Percentiles rank a stretch among this genome's conserved stretches.
Conservation (phyloP, 2,329 filamentous ascomycete genomes). For the Coleophoma cylindrospora region DNA sequence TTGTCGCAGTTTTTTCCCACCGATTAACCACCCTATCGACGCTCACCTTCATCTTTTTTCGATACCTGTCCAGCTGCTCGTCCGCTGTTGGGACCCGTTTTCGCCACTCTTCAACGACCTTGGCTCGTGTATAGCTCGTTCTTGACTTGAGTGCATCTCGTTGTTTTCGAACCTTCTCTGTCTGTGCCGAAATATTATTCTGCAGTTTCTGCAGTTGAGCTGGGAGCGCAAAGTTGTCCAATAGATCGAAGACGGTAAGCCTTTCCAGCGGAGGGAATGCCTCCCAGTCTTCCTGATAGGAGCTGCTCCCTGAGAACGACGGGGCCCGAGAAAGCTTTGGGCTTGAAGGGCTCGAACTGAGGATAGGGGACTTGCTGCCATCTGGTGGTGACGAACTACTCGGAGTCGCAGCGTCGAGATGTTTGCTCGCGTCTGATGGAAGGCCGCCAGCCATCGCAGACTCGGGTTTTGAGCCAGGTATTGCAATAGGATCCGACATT, state of each 20-base stretch:
- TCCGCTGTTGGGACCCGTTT: constrained; percentile 81
- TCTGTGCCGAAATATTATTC: constrained; percentile 74
- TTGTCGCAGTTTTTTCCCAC: constrained; percentile 86
- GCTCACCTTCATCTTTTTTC: constrained; percentile 77
- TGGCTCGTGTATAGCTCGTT: constrained; percentile 75
- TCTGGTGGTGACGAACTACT: constrained; percentile 43
- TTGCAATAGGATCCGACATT: constrained; percentile 38
- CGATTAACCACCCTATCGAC: constrained; percentile 81
- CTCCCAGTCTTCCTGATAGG: constrained; percentile 87
- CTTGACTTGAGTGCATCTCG: constrained; percentile 73
- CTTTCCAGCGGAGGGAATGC: constrained; percentile 83
- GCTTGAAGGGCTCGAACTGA: constrained; percentile 43
- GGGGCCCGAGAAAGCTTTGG: constrained; percentile 66
- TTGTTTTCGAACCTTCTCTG: constrained; percentile 77
- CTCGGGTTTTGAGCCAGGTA: constrained; percentile 22
- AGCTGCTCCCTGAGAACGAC: constrained; percentile 79
- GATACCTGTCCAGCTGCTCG: constrained; percentile 88
- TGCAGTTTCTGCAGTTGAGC: constrained; percentile 90
- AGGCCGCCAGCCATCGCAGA: constrained; percentile 12
- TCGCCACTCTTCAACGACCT: constrained; percentile 90
- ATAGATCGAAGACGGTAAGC: constrained; percentile 83
- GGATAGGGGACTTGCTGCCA: constrained; percentile 43
- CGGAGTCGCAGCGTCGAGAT: constrained; percentile 24
- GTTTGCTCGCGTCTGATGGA: constrained; percentile 14
- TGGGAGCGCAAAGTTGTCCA: constrained; percentile 88